Evolutionary conservation across 257 asterid species (phyloP).

Genomic region (Leptodermis oblonga): DNA sequence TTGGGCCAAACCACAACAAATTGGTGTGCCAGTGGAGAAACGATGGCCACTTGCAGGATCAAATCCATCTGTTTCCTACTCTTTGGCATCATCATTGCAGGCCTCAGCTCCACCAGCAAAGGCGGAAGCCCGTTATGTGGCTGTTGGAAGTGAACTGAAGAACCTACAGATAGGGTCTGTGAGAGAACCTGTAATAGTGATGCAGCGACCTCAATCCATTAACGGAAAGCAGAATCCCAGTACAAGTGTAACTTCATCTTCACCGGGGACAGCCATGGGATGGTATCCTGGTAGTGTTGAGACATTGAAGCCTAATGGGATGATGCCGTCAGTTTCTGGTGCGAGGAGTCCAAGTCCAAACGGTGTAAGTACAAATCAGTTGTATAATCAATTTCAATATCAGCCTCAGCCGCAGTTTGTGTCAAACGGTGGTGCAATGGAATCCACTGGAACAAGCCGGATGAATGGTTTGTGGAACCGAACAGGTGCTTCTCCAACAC

Average conservation of each 20-base stretch:
- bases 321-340: conserved; percentile 35
- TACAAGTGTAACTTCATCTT: conserved; percentile 43
- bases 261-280: conserved; percentile 37
- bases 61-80: conserved; percentile 37
- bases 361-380: conserved; percentile 28
- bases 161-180: conserved; percentile 58
- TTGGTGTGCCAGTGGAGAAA: conserved; percentile 48
- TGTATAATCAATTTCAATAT: conserved; percentile 42
- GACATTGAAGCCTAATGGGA: conserved; percentile 33
- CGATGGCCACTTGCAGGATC: conserved; percentile 48
- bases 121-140: conserved; percentile 36
- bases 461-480: conserved; percentile 37
- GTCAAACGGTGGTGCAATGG: conserved; percentile 34
- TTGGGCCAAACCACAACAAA: conserved; percentile 60
- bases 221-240: conserved; percentile 34
- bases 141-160: conserved; percentile 51
- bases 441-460: conserved; percentile 28
- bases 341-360: conserved; percentile 33
- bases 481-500: conserved; percentile 34
- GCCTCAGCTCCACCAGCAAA: conserved; percentile 39
- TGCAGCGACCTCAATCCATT: conserved; percentile 51
- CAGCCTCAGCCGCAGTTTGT: conserved; percentile 42
- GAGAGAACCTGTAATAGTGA: conserved; percentile 51
- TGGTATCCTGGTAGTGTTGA: conserved; percentile 39
- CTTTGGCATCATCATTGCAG: conserved; percentile 43